Evolutionary conservation across 148 eudicot genomes (phyloP), one percentile per base, ranked within the genome.

Genomic region (Amaranthus cruentus): DNA sequence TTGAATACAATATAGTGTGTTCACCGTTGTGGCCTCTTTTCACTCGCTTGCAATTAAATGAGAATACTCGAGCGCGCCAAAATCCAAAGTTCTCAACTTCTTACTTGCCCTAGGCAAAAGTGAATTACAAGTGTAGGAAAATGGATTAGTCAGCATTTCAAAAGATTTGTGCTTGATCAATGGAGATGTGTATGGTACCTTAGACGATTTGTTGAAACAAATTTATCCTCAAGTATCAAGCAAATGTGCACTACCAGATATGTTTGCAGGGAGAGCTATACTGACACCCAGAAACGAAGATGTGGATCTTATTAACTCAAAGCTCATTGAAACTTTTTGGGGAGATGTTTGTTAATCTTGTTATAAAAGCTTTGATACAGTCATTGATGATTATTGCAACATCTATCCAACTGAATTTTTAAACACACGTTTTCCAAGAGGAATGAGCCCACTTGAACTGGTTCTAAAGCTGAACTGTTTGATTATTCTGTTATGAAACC

Each of bases 201-300:
- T 66, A 18, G 18, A 18, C 18, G 18, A 18, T 18, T 18, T 18
- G 18, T 18, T 18, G 18, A 18, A 18, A 18, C 18, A 18, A 18
- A 18, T 18, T 18, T 18, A 18, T 18, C 18, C 18, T 65, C 71
- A 0, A n/a, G 66, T 15, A 0, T 55, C 7, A n/a, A 28, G 1
- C 8, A 65, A 0, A 43, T 47, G 4, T 6, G 10, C 13, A 6
- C 7, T 5, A 46, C 42, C 43, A 46, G 50, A 0, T 13, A 5
- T 3, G 47, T 55, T 13, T 66, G 54, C 44, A 12, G 6, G 55
- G 1, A 42, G 71, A 66, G 71, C 71, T 0, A 66, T 73, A 2
- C 47, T 73, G 7, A 47, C 71, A 7, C 77, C 71, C 3, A 7
- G 4, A 75, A 18, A 75, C 28, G 47, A 55, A 6, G 72, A 49